A percentile compares a stretch with the other conserved stretches of the same genome.
Conservation (phyloP, 306 rosid species). For the Quercus agrifolia region DNA sequence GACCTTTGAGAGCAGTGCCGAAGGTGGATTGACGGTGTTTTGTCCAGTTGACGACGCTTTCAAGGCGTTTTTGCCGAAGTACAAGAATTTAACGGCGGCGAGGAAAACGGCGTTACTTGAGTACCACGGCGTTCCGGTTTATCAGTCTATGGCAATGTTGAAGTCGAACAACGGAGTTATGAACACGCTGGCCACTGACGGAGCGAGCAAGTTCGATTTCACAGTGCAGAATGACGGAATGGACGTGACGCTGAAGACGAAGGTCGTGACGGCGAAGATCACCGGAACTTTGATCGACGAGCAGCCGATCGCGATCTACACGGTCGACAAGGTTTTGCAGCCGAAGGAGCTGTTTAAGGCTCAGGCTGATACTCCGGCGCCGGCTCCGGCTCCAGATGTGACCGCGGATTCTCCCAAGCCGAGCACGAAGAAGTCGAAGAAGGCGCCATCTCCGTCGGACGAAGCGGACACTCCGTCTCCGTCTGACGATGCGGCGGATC, state of each 20-base stretch:
- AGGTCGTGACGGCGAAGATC: constrained; percentile 53
- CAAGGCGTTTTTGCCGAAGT: constrained; percentile 57
- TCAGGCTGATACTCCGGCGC: constrained; percentile 43
- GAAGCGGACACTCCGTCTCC: constrained; percentile 35
- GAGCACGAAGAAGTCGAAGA: constrained; percentile 36
- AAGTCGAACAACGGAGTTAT: constrained; percentile 61
- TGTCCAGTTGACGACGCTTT: constrained; percentile 74
- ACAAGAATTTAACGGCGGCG: constrained; percentile 55
- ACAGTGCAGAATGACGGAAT: constrained; percentile 84
- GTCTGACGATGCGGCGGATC: constrained; percentile 48
- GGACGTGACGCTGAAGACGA: constrained; percentile 55
- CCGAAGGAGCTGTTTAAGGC: constrained; percentile 70
- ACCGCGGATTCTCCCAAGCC: constrained; percentile 51
- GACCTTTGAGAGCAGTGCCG: constrained; percentile 40
- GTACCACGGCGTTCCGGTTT: constrained; percentile 69
- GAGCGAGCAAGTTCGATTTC: constrained; percentile 62
- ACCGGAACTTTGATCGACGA: constrained; percentile 64
- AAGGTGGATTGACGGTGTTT: constrained; percentile 68
- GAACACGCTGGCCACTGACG: constrained; percentile 86
- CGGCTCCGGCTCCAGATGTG: constrained; percentile 58
- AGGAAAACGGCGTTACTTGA: constrained; percentile 57
- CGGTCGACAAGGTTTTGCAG: constrained; percentile 56
- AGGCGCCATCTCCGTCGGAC: constrained; percentile 1
- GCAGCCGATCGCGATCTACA: constrained; percentile 55
- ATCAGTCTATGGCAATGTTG: constrained; percentile 47